phyloP scores from a whole-genome alignment of 148 eudicot species.

The Camellia lanceoleosa region DNA sequence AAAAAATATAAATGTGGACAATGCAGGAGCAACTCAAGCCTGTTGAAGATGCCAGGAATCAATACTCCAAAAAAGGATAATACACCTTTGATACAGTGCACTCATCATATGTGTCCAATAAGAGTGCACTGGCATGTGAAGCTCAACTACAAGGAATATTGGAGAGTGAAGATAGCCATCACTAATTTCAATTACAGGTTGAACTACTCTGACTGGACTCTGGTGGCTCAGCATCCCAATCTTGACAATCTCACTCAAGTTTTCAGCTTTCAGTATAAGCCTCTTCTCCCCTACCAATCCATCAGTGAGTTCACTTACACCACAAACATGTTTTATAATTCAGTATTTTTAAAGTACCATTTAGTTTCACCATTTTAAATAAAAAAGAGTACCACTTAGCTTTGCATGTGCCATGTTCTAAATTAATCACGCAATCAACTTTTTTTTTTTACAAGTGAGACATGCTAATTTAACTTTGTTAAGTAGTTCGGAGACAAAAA shows the following conservation, averaged over 20 bases:
- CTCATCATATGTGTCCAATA: slow-evolving; percentile 65
- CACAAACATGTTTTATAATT: too few relatives aligned
- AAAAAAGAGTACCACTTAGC: too few relatives aligned
- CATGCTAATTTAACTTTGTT: too few relatives aligned
- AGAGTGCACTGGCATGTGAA: slow-evolving; percentile 69
- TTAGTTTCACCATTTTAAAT: too few relatives aligned
- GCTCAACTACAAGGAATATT: slow-evolving; percentile 59
- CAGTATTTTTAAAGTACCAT: too few relatives aligned
- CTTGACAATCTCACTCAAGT: slow-evolving; percentile 63
- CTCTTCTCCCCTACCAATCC: slow-evolving; percentile 51
- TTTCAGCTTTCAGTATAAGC: slow-evolving; percentile 67
- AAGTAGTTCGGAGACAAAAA: too few relatives aligned
- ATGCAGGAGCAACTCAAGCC: slow-evolving; percentile 45
- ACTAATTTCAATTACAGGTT: slow-evolving; percentile 59
- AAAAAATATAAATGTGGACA: too few relatives aligned
- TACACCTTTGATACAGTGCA: slow-evolving; percentile 50
- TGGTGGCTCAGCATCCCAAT: slow-evolving; percentile 69
- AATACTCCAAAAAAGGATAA: slow-evolving; percentile 52
- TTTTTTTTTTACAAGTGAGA: too few relatives aligned
- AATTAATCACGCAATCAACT: too few relatives aligned
- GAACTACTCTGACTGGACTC: slow-evolving; percentile 61
- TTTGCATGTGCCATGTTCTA: too few relatives aligned
- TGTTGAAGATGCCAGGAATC: slow-evolving; percentile 33
- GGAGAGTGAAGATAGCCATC: slow-evolving; percentile 53
- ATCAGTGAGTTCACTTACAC: slow-evolving; percentile 35